These are phyloP conservation scores for Exophiala aquamarina DNA, from an alignment of 2,329 filamentous ascomycete species.

Conservation along the genomic window DNA sequence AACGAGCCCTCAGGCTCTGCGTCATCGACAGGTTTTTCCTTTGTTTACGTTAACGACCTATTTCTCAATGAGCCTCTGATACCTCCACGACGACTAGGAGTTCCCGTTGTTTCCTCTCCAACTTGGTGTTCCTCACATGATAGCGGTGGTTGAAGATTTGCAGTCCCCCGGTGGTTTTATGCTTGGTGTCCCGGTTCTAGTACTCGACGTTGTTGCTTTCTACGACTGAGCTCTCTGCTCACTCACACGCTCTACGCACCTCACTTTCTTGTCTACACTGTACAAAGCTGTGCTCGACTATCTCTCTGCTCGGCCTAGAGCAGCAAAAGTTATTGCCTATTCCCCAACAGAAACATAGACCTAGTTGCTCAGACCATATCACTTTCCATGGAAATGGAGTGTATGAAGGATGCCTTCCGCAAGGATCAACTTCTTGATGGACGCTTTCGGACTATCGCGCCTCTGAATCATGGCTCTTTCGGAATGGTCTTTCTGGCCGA, in stretches of 20 bases:
- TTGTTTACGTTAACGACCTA: slow-evolving; percentile 27
- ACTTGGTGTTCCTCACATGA: slow-evolving; percentile 22
- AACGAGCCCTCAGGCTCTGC: slow-evolving; percentile 29
- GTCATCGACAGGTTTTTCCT: slow-evolving; percentile 26
- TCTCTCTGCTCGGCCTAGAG: slow-evolving; percentile 8
- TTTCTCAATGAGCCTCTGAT: slow-evolving; percentile 30
- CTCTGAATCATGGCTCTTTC: slow-evolving; percentile 97
- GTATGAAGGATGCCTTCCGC: slow-evolving; percentile 79
- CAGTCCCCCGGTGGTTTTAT: slow-evolving; percentile 24
- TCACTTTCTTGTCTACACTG: slow-evolving; percentile 25
- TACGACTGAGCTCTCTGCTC: slow-evolving; percentile 16
- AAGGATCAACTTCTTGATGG: slow-evolving; percentile 79
- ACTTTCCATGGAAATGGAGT: slow-evolving; percentile 63
- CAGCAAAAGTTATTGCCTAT: slow-evolving; percentile 13
- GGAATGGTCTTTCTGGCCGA: slow-evolving; percentile 96
- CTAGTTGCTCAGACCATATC: neutral
- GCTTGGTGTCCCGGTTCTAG: slow-evolving; percentile 23
- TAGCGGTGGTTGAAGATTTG: slow-evolving; percentile 22
- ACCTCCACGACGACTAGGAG: slow-evolving; percentile 28
- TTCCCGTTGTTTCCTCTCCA: slow-evolving; percentile 20
- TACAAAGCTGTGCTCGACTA: slow-evolving; percentile 21
- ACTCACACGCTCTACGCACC: slow-evolving; percentile 11
- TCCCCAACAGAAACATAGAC: neutral
- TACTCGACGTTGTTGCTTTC: slow-evolving; percentile 19
- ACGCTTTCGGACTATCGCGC: slow-evolving; percentile 86